Evolutionary conservation across 768 basidiomycete genomes (phyloP).

Genomic region (Rhodotorula graminis): DNA sequence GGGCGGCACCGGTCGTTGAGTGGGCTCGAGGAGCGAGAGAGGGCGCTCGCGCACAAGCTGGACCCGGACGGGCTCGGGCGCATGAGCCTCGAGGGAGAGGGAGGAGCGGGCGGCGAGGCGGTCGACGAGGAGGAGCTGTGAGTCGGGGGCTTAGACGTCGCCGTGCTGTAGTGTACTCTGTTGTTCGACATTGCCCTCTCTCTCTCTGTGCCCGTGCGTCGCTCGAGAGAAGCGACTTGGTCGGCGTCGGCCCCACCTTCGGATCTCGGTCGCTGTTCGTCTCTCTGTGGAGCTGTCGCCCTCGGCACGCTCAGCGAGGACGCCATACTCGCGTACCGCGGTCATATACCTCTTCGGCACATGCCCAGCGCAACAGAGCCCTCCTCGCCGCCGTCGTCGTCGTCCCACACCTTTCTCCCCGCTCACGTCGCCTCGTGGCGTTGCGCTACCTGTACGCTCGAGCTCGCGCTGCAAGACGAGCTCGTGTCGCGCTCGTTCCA

Average conservation of each 20-base stretch:
- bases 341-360: background rate
- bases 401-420: slow-evolving; percentile 13
- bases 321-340: too few species aligned
- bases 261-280: background rate
- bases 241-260: background rate
- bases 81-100: slow-evolving; percentile 7
- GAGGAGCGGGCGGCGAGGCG: background rate
- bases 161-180: background rate
- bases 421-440: slow-evolving; percentile 12
- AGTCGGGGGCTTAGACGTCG: background rate
- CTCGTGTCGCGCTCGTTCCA: slow-evolving; percentile 24
- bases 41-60: background rate
- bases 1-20: slow-evolving; percentile 9
- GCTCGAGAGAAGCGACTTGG: too few species aligned
- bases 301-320: too few species aligned
- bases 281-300: background rate
- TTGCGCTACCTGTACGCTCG: slow-evolving; percentile 22
- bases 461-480: slow-evolving; percentile 25
- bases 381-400: background rate
- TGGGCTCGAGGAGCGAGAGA: background rate
- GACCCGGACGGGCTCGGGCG: slow-evolving; percentile 12
- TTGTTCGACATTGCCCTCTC: background rate
- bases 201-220: too few species aligned
- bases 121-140: slow-evolving; percentile 18
- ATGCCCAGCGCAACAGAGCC: background rate